Conservation (phyloP, 2,329 filamentous ascomycete species). For the Penicillium sp. region DNA sequence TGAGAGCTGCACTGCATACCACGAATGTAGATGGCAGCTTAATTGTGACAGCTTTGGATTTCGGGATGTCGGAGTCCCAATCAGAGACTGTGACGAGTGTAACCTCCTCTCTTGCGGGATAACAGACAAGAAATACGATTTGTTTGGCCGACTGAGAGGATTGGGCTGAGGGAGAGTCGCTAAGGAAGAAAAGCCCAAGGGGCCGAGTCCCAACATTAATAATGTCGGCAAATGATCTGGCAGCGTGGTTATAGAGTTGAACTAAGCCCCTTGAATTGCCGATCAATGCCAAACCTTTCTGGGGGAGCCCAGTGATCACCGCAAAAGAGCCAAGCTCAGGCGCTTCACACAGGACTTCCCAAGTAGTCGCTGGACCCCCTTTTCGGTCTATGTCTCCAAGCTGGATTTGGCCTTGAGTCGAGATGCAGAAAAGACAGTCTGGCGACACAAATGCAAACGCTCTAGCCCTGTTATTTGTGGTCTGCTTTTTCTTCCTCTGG, state of each 20-base stretch:
- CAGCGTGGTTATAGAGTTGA: slow-evolving; percentile 37
- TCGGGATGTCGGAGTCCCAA: slow-evolving; percentile 30
- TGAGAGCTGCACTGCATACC: slow-evolving; percentile 53
- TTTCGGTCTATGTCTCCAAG: slow-evolving; percentile 26
- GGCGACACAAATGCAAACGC: slow-evolving; percentile 38
- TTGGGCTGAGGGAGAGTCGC: slow-evolving; percentile 4
- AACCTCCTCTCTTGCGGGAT: slow-evolving; percentile 28
- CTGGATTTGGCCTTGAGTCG: slow-evolving; percentile 33
- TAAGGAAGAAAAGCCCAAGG: slow-evolving; percentile 30
- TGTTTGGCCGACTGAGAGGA: slow-evolving; percentile 2
- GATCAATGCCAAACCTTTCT: slow-evolving; percentile 36
- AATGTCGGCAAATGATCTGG: slow-evolving; percentile 29
- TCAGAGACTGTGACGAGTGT: slow-evolving; percentile 30
- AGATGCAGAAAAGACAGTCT: slow-evolving; percentile 35
- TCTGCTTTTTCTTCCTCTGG: slow-evolving; percentile 4
- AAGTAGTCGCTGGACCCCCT: slow-evolving; percentile 18
- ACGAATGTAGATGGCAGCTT: slow-evolving; percentile 49
- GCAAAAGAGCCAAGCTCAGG: slow-evolving; percentile 35
- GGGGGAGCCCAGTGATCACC: slow-evolving; percentile 32
- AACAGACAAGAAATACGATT: slow-evolving; percentile 31
- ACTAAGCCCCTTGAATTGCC: slow-evolving; percentile 36
- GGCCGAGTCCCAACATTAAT: slow-evolving; percentile 30
- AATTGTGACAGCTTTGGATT: slow-evolving; percentile 38
- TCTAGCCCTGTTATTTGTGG: slow-evolving; percentile 24
- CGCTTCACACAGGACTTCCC: slow-evolving; percentile 31